Evolutionary conservation across 345 rosid genomes (phyloP).

Genomic region (Orychophragmus violaceus): DNA sequence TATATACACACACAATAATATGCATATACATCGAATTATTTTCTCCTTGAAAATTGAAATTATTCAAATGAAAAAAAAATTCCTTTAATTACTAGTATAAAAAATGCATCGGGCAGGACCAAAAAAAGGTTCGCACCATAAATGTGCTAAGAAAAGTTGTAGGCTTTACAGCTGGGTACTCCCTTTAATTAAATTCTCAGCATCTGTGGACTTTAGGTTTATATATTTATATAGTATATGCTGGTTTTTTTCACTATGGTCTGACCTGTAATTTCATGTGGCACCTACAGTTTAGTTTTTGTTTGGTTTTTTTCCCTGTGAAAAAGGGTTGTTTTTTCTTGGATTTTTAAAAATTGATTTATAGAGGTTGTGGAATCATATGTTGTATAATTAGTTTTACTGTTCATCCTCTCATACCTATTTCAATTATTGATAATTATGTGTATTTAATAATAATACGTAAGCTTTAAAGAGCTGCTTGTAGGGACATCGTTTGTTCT

Average conservation of each 20-base stretch:
- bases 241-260: neutral
- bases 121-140: slow-evolving; percentile 29
- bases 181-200: slow-evolving; percentile 27
- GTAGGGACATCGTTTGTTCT: slow-evolving; percentile 13
- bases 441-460: neutral
- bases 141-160: slow-evolving; percentile 29
- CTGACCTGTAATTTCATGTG: slow-evolving; percentile 27
- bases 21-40: slow-evolving; percentile 1
- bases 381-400: slow-evolving; percentile 1
- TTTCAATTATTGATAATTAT: slow-evolving; percentile 19
- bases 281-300: slow-evolving; percentile 2
- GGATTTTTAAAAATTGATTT: neutral
- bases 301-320: neutral
- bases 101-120: slow-evolving; percentile 32
- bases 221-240: slow-evolving; percentile 2
- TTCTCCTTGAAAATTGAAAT: slow-evolving; percentile 26
- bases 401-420: slow-evolving; percentile 18
- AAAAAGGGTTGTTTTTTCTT: neutral
- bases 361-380: neutral
- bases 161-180: slow-evolving; percentile 33
- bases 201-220: slow-evolving; percentile 27
- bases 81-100: neutral
- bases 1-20: neutral
- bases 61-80: neutral
- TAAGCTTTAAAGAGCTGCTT: neutral